phyloP scores from a whole-genome alignment of 371 early-diverging fungal genomes.

The Mucor racemosus region DNA sequence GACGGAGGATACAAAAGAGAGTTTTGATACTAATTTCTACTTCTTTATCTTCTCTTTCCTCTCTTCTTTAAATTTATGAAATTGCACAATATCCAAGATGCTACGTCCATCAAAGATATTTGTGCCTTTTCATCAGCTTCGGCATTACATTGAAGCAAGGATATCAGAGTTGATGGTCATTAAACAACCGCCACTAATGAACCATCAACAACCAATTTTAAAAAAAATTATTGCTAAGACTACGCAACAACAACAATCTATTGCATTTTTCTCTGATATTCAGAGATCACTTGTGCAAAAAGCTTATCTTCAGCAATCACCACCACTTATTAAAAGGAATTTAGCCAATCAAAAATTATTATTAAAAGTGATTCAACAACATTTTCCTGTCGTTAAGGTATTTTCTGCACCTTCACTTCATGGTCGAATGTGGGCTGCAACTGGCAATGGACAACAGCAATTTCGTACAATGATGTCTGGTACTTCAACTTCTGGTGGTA shows the following conservation, averaged over 20 bases:
- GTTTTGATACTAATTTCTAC: neutral
- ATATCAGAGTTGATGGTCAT: conserved; percentile 34
- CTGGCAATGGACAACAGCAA: conserved; percentile 20
- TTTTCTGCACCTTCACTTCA: conserved; percentile 29
- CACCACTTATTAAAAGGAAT: neutral
- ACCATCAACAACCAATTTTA: conserved; percentile 15
- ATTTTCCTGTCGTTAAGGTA: conserved; percentile 33
- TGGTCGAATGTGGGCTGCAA: conserved; percentile 10
- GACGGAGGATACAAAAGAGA: neutral
- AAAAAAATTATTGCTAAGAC: conserved; percentile 9
- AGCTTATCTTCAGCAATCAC: conserved; percentile 2
- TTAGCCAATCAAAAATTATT: conserved; percentile 11
- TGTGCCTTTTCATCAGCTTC: conserved; percentile 41
- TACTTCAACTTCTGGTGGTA: conserved; percentile 13
- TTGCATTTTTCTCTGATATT: conserved; percentile 8
- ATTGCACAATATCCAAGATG: conserved; percentile 16
- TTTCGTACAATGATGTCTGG: conserved; percentile 32
- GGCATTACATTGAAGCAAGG: conserved; percentile 33
- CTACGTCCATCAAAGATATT: conserved; percentile 38
- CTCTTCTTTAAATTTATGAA: neutral
- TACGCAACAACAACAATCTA: conserved; percentile 19
- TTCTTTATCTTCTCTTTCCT: conserved; percentile 3
- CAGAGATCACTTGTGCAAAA: conserved; percentile 15
- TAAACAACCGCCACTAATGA: conserved; percentile 5
- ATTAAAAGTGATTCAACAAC: conserved; percentile 25